Conservation (phyloP, 441 rosid genomes). For the Kokia cookei region DNA sequence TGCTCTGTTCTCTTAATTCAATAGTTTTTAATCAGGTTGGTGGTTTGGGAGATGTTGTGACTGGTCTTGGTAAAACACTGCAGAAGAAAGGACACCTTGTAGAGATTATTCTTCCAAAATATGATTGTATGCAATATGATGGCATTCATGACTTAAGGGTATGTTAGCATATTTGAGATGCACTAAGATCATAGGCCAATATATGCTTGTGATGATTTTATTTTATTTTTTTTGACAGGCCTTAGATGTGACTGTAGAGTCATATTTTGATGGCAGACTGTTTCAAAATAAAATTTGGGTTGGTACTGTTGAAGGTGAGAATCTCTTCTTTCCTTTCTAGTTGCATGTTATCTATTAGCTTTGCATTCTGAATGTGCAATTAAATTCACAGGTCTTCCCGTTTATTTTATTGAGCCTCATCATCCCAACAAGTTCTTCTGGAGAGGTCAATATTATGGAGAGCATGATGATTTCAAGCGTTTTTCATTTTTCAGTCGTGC, state of each 20-base stretch:
- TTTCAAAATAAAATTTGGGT: constrained; percentile 90
- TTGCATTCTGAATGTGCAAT: constrained; percentile 25
- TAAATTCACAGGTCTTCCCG: constrained; percentile 76
- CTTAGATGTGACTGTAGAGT: constrained; percentile 73
- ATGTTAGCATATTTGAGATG: constrained; percentile 14
- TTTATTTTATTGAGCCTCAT: constrained; percentile 92
- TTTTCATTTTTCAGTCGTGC: constrained; percentile 96
- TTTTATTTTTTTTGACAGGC: constrained; percentile 41
- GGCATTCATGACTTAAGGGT: constrained; percentile 70
- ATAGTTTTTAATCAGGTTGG: constrained; percentile 58
- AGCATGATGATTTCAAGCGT: constrained; percentile 88
- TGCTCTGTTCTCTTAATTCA: background rate
- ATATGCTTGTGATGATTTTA: constrained; percentile 4
- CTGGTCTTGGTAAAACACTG: constrained; percentile 90
- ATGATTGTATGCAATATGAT: constrained; percentile 91
- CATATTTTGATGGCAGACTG: constrained; percentile 76
- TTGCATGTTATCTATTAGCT: constrained; percentile 5
- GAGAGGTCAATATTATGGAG: constrained; percentile 94
- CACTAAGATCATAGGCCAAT: background rate
- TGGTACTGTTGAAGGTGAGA: constrained; percentile 80
- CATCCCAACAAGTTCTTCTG: constrained; percentile 93
- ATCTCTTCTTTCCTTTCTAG: constrained; percentile 4
- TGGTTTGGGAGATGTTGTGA: constrained; percentile 93
- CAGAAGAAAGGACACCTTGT: constrained; percentile 93
- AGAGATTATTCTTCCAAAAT: constrained; percentile 89